Conservation (phyloP, 228 moss, liverwort and hornwort species). For the Sphagnum fallax region DNA sequence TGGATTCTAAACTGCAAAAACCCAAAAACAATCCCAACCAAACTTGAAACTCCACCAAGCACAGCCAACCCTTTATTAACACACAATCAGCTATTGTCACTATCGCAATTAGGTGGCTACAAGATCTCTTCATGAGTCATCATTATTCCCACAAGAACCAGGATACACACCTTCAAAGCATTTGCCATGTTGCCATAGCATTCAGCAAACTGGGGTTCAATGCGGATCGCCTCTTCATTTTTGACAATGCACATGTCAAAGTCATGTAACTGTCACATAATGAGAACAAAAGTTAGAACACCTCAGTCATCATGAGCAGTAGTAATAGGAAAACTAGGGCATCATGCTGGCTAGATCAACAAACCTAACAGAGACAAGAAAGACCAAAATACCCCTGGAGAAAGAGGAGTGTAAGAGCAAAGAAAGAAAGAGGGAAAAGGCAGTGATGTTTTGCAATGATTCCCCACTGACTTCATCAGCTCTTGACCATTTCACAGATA, state of each 20-base stretch:
- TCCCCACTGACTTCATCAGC: neutral
- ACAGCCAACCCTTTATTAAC: too few relatives aligned
- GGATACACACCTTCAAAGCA: slow-evolving; percentile 71
- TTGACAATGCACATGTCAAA: slow-evolving; percentile 95
- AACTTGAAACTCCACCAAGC: neutral
- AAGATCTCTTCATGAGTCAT: too few relatives aligned
- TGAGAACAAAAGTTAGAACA: neutral
- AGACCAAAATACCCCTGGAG: neutral
- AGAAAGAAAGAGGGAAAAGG: neutral
- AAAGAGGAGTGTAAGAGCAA: neutral
- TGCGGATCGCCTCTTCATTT: slow-evolving; percentile 86
- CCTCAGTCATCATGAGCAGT: too few relatives aligned
- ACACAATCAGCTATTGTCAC: too few relatives aligned
- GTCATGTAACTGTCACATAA: slow-evolving; percentile 67
- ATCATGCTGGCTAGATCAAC: neutral
- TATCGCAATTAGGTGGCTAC: too few relatives aligned
- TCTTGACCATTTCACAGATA: neutral
- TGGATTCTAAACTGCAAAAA: neutral
- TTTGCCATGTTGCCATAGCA: slow-evolving; percentile 99
- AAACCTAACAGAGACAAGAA: neutral
- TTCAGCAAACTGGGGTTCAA: slow-evolving; percentile 96
- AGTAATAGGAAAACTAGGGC: neutral
- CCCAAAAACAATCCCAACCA: neutral
- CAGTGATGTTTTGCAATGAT: neutral
- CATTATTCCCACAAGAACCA: too few relatives aligned